Conservation (phyloP, 768 basidiomycete species). For the Krasilnikovozyma curviuscula region DNA sequence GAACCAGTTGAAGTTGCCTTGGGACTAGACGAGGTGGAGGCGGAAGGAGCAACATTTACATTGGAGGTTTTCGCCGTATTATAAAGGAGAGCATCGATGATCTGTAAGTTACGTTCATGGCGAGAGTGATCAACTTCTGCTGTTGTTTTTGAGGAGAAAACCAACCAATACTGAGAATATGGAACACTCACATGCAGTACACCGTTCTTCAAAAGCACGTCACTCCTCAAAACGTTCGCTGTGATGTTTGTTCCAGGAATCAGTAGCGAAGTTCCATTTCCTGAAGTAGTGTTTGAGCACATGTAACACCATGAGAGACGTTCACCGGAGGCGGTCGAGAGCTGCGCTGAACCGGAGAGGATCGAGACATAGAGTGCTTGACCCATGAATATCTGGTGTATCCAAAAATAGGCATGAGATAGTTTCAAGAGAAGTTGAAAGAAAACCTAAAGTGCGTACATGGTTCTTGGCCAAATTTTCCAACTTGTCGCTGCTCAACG, state of each 20-base stretch:
- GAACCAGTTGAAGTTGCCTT: too few species aligned
- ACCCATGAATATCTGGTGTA: background rate
- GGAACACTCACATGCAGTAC: background rate
- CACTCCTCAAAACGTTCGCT: background rate
- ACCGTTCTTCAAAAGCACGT: background rate
- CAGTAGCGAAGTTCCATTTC: background rate
- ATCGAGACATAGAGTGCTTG: background rate
- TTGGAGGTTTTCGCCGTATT: too few species aligned
- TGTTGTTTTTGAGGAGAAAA: too few species aligned
- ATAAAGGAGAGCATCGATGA: too few species aligned
- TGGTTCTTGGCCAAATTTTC: background rate
- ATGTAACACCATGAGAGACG: background rate
- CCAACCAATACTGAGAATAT: too few species aligned
- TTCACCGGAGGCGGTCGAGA: background rate
- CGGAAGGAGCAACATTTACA: too few species aligned
- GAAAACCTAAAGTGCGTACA: background rate
- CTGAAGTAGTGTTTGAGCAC: background rate
- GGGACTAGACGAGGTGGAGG: too few species aligned
- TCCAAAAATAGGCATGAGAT: background rate
- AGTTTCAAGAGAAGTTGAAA: background rate
- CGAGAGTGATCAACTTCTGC: too few species aligned
- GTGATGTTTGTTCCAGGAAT: background rate
- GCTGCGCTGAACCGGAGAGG: constrained; percentile 1
- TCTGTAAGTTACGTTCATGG: too few species aligned
- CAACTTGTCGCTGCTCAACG: background rate